A percentile compares a stretch with the other conserved stretches of the same genome.
These are phyloP conservation scores for Pelargonium nanum DNA, from an alignment of 345 rosid genomes.

Conservation along the genomic window DNA sequence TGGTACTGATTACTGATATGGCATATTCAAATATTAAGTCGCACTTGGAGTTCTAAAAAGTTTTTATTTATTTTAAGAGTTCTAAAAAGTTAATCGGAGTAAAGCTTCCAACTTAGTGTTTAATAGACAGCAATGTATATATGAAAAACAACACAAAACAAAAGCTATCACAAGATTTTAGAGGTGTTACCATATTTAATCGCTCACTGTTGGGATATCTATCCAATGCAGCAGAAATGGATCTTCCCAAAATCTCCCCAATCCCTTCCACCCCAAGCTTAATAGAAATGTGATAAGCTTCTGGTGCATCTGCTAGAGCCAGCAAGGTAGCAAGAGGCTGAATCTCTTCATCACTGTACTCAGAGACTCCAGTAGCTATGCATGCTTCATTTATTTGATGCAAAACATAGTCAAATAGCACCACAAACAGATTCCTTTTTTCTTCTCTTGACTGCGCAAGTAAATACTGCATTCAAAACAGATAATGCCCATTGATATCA, in stretches of 20 bases:
- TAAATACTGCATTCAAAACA: constrained; percentile 59
- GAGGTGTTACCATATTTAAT: constrained; percentile 53
- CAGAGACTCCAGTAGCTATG: constrained; percentile 68
- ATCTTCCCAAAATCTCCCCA: constrained; percentile 85
- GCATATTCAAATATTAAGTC: no score
- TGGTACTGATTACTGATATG: no score
- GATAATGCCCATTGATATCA: background rate
- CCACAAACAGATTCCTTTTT: constrained; percentile 75
- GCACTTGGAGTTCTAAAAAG: no score
- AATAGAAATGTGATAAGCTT: constrained; percentile 89
- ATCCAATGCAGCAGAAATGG: constrained; percentile 67
- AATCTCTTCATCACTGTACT: constrained; percentile 75
- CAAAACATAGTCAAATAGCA: constrained; percentile 78
- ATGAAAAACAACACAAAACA: background rate
- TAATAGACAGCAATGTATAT: background rate
- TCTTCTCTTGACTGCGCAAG: constrained; percentile 76
- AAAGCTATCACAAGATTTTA: background rate
- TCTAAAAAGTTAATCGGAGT: no score
- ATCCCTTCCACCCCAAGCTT: constrained; percentile 93
- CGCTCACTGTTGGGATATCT: constrained; percentile 83
- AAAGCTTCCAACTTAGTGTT: no score
- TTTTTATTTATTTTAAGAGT: no score
- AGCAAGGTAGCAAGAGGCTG: constrained; percentile 72
- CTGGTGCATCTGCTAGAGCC: constrained; percentile 85
- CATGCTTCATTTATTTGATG: constrained; percentile 81